These are phyloP conservation scores for Cercospora beticola DNA, from an alignment of 2,329 filamentous ascomycete species.

Conservation along the genomic window DNA sequence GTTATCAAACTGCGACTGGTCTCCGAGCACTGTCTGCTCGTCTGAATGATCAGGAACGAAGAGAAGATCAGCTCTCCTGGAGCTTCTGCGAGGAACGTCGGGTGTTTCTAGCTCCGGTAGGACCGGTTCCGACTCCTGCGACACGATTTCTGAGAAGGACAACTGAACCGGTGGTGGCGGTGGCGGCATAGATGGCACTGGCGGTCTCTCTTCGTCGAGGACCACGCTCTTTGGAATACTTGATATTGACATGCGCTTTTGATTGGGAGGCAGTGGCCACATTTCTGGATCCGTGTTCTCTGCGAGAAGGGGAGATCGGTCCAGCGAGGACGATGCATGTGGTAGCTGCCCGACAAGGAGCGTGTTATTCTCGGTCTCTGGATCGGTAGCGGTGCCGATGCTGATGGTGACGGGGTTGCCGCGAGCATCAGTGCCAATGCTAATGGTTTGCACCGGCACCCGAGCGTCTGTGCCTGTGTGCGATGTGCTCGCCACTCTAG, in stretches of 20 bases:
- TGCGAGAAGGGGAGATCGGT: slow-evolving; percentile 41
- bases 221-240: slow-evolving; percentile 7
- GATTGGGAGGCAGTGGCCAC: slow-evolving; percentile 11
- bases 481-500: slow-evolving; percentile 9
- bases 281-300: slow-evolving; percentile 39
- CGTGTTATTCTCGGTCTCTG: slow-evolving; percentile 8
- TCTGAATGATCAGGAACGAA: background rate
- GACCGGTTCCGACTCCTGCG: slow-evolving; percentile 27
- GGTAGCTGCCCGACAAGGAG: slow-evolving; percentile 13
- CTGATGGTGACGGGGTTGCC: slow-evolving; percentile 5
- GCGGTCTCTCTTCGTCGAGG: slow-evolving; percentile 16
- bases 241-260: slow-evolving; percentile 6
- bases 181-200: slow-evolving; percentile 19
- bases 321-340: slow-evolving; percentile 10
- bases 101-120: slow-evolving; percentile 7
- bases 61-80: background rate
- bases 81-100: background rate
- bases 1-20: background rate
- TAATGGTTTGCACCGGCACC: slow-evolving; percentile 8
- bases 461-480: slow-evolving; percentile 12
- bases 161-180: slow-evolving; percentile 17
- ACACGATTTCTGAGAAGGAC: slow-evolving; percentile 26
- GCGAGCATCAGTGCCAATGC: slow-evolving; percentile 7
- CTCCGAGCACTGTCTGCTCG: background rate
- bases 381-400: slow-evolving; percentile 13